phyloP scores from a whole-genome alignment of 2,329 filamentous ascomycete genomes.

The Xylariaceae sp. region DNA sequence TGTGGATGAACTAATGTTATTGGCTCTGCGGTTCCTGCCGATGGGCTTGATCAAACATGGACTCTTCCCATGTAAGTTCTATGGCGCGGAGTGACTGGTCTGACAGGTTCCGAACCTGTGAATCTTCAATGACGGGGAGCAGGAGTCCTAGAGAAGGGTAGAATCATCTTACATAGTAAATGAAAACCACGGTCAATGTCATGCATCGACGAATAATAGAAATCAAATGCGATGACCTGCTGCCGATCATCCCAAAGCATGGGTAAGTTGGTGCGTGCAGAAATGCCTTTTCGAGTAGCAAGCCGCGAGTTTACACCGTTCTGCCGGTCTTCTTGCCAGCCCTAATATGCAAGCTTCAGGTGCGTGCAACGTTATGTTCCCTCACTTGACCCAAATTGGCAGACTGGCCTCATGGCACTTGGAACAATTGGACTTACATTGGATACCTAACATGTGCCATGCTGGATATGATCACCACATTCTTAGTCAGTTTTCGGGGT shows the following conservation, averaged over 20 bases:
- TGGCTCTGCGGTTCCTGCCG: no score
- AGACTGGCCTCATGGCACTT: neutral
- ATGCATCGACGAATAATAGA: no score
- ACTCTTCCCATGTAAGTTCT: no score
- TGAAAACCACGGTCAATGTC: no score
- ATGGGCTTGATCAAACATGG: no score
- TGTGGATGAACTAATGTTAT: no score
- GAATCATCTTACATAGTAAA: no score
- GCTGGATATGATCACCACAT: constrained; percentile 3
- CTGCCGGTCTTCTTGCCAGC: constrained; percentile 2
- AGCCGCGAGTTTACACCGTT: constrained; percentile 17
- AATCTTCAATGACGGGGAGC: no score
- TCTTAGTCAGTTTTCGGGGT: no score
- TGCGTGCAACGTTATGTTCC: neutral
- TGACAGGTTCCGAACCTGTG: no score
- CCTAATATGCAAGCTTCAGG: neutral
- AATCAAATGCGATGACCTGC: neutral
- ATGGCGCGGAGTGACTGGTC: no score
- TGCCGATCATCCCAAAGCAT: neutral
- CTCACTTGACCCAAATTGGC: neutral
- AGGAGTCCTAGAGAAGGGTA: no score
- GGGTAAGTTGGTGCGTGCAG: constrained; percentile 4
- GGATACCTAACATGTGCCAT: constrained; percentile 1
- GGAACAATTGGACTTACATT: neutral
- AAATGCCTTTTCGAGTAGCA: constrained; percentile 10